Evolutionary conservation across 78 protist genomes (phyloP).

Genomic region (Parvularia atlantis): DNA sequence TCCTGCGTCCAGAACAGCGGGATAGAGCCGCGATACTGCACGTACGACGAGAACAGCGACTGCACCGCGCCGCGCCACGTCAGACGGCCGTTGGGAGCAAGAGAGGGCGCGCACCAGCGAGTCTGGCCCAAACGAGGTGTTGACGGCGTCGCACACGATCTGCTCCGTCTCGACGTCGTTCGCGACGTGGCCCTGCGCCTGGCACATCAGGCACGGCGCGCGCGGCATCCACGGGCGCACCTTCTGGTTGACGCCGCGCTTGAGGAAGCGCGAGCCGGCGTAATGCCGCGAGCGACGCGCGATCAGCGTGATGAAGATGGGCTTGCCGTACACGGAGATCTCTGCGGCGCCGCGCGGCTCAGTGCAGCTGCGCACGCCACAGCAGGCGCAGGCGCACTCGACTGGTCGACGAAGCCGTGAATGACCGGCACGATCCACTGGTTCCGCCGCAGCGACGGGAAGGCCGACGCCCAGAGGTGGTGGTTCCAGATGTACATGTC

Average conservation of each 20-base stretch:
- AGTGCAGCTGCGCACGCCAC: too few relatives aligned
- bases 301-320: slow-evolving; percentile 57
- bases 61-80: too few relatives aligned
- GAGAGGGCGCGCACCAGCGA: too few relatives aligned
- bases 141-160: slow-evolving; percentile 45
- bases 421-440: slow-evolving; percentile 65
- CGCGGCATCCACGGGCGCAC: neutral
- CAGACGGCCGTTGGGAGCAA: too few relatives aligned
- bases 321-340: neutral
- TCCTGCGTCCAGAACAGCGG: slow-evolving; percentile 93
- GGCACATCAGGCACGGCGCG: neutral
- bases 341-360: too few relatives aligned
- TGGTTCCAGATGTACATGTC: slow-evolving; percentile 79
- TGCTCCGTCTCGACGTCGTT: slow-evolving; percentile 96
- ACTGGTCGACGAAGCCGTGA: slow-evolving; percentile 78
- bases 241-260: slow-evolving; percentile 82
- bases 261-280: slow-evolving; percentile 94
- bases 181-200: slow-evolving; percentile 80
- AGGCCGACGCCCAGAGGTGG: slow-evolving; percentile 28
- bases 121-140: too few relatives aligned
- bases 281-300: slow-evolving; percentile 82
- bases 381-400: neutral
- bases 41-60: slow-evolving; percentile 1
- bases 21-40: slow-evolving; percentile 87
- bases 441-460: neutral